A percentile compares a stretch with the other conserved stretches of the same genome.
These are phyloP conservation scores for Teunomyces panamensis DNA, from an alignment of 805 yeast species.

Conservation along the genomic window DNA sequence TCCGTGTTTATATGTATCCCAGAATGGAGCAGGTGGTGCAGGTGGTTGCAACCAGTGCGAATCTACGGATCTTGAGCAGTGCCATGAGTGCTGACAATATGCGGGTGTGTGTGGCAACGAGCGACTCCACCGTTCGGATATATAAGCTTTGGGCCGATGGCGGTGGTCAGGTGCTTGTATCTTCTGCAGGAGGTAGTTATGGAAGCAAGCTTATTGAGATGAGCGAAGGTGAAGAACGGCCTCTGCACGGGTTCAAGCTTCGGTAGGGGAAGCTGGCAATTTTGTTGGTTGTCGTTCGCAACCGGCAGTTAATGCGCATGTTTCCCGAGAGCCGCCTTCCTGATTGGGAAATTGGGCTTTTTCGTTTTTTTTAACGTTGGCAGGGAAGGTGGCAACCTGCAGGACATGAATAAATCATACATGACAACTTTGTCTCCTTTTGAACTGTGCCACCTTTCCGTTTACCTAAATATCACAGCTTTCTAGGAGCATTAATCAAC, in stretches of 20 bases:
- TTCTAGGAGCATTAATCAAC: too few species aligned
- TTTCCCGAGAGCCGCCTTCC: too few species aligned
- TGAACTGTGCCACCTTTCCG: neutral
- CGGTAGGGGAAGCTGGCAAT: neutral
- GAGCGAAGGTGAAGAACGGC: slow-evolving; percentile 8
- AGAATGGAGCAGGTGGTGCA: slow-evolving; percentile 45
- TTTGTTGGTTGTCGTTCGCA: neutral
- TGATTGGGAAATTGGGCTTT: too few species aligned
- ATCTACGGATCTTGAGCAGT: slow-evolving; percentile 63
- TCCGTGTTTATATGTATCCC: slow-evolving; percentile 69
- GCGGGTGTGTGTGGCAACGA: slow-evolving; percentile 69
- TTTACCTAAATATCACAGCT: neutral
- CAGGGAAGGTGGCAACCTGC: neutral
- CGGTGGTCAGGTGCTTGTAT: neutral
- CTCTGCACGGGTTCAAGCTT: neutral
- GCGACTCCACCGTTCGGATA: slow-evolving; percentile 74
- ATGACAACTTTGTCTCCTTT: neutral
- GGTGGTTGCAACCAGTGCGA: slow-evolving; percentile 45
- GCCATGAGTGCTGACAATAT: slow-evolving; percentile 61
- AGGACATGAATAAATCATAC: neutral
- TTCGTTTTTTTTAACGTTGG: too few species aligned
- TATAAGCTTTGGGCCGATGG: slow-evolving; percentile 61
- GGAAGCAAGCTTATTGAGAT: slow-evolving; percentile 11
- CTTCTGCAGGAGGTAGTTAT: slow-evolving; percentile 3
- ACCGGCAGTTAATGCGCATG: too few species aligned